Percentiles rank a stretch among this genome's conserved stretches.
These are phyloP conservation scores for Trichoderma afroharzianum DNA, from an alignment of 2,329 filamentous ascomycete genomes.

Conservation along the genomic window DNA sequence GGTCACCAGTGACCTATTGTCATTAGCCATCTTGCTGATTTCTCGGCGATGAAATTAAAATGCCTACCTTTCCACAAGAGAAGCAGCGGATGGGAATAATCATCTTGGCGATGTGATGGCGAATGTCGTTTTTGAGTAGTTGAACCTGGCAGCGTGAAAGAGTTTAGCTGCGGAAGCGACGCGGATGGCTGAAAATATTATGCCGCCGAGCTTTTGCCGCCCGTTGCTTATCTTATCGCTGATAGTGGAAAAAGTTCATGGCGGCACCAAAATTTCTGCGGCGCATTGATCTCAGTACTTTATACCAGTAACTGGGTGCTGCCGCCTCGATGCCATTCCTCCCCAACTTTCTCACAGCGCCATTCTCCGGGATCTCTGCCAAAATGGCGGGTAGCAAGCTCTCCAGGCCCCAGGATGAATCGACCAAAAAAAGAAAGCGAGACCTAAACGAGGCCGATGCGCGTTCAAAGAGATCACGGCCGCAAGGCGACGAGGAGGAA, in stretches of 20 bases:
- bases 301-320: constrained; percentile 18
- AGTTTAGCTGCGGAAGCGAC: constrained; percentile 1
- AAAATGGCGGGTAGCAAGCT: constrained; percentile 36
- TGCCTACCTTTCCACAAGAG: constrained; percentile 90
- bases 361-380: not conserved
- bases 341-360: not conserved
- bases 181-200: constrained; percentile 25
- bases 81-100: constrained; percentile 99
- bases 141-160: constrained; percentile 21
- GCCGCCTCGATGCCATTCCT: constrained; percentile 9
- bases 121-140: not conserved
- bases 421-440: constrained; percentile 46
- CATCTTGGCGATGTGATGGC: constrained; percentile 56
- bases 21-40: constrained; percentile 27
- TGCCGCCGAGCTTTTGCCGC: constrained; percentile 31
- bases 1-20: constrained; percentile 83
- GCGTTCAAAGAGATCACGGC: constrained; percentile 37
- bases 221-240: constrained; percentile 39
- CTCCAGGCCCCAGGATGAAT: constrained; percentile 33
- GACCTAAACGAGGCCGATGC: constrained; percentile 41
- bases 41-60: not conserved
- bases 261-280: constrained; percentile 40
- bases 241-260: constrained; percentile 35
- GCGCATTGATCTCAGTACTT: constrained; percentile 11
- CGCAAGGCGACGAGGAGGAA: constrained; percentile 19